A percentile compares a stretch with the other conserved stretches of the same genome.
Evolutionary conservation across 805 yeast species (phyloP).

Genomic region (Ogataea pignaliae): DNA sequence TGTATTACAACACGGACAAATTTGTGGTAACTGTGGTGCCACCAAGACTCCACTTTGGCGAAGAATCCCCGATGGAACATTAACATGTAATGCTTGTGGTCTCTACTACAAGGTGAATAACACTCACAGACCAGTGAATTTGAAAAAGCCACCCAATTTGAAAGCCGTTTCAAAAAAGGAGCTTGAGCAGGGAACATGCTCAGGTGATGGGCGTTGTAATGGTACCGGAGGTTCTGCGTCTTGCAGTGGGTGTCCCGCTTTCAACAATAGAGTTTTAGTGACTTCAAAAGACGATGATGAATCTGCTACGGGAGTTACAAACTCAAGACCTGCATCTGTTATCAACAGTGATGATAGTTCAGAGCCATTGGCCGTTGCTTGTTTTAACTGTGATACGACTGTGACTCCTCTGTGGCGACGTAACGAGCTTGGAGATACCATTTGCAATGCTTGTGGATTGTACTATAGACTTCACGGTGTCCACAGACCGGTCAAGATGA

Average conservation of each 20-base stretch:
- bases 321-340: background rate
- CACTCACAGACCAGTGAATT: constrained; percentile 60
- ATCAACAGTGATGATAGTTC: background rate
- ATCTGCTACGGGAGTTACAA: background rate
- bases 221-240: constrained; percentile 84
- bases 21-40: constrained; percentile 52
- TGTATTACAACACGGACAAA: constrained; percentile 22
- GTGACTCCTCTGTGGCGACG: constrained; percentile 87
- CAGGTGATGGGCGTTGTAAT: constrained; percentile 76
- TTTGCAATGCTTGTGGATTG: constrained; percentile 85
- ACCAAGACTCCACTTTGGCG: constrained; percentile 58
- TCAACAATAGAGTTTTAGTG: constrained; percentile 58
- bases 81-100: constrained; percentile 59
- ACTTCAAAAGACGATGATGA: constrained; percentile 6
- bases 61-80: constrained; percentile 51
- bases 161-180: constrained; percentile 37
- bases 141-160: constrained; percentile 54
- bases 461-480: constrained; percentile 71
- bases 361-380: constrained; percentile 61
- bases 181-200: constrained; percentile 48
- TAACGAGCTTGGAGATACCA: constrained; percentile 75
- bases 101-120: constrained; percentile 53
- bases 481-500: constrained; percentile 74
- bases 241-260: constrained; percentile 82
- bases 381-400: constrained; percentile 80